phyloP scores from a whole-genome alignment of 176 grass and related monocot genomes.

The Ananas comosus region DNA sequence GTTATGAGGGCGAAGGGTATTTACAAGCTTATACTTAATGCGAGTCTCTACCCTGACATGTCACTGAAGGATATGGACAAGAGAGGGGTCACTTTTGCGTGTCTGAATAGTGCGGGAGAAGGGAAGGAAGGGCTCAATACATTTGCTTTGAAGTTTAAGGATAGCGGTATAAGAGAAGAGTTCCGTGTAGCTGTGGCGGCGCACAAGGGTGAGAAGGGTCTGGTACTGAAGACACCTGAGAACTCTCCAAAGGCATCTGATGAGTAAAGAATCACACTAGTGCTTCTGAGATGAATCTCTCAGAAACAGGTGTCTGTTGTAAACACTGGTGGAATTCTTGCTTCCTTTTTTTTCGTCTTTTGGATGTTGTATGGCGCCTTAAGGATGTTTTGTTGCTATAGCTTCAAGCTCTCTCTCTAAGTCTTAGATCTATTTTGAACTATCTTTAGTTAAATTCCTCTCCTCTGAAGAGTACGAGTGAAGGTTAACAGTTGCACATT shows the following conservation, averaged over 20 bases:
- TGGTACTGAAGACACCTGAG: slow-evolving; percentile 22
- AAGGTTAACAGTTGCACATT: too few species aligned
- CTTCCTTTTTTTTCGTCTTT: neutral
- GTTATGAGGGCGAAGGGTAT: slow-evolving; percentile 92
- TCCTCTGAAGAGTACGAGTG: too few species aligned
- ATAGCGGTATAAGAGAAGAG: slow-evolving; percentile 54
- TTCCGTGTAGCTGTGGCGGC: slow-evolving; percentile 39
- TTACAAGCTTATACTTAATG: slow-evolving; percentile 71
- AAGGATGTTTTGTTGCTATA: neutral
- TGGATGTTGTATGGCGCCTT: neutral
- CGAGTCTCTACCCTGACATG: slow-evolving; percentile 83
- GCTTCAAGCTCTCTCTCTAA: neutral
- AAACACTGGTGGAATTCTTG: neutral
- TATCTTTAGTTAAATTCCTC: too few species aligned
- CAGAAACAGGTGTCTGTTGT: neutral
- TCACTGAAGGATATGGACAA: slow-evolving; percentile 92
- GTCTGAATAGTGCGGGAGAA: slow-evolving; percentile 67
- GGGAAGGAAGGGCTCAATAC: slow-evolving; percentile 39
- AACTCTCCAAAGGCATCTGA: slow-evolving; percentile 33
- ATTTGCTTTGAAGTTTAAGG: slow-evolving; percentile 92
- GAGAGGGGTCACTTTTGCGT: slow-evolving; percentile 83
- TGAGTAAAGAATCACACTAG: slow-evolving; percentile 9
- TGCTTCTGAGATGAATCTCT: neutral
- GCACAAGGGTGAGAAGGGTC: slow-evolving; percentile 35
- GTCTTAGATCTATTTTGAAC: too few species aligned